Conservation (phyloP, 768 basidiomycete species). For the Pholiota conissans region DNA sequence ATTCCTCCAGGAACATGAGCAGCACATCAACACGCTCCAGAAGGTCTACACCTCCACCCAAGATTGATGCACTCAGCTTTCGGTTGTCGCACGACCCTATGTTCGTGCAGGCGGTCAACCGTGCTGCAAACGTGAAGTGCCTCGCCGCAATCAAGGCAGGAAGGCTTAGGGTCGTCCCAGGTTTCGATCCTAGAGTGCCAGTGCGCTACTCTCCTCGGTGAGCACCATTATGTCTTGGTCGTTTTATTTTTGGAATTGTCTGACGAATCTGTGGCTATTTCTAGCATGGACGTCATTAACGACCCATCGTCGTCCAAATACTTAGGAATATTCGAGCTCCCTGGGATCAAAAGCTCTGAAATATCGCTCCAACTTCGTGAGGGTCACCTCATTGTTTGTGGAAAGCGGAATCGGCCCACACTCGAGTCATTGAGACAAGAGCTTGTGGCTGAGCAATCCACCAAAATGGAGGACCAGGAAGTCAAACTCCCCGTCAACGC, state of each 20-base stretch:
- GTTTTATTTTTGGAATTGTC: not conserved
- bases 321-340: conserved; percentile 43
- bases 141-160: conserved; percentile 26
- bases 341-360: conserved; percentile 39
- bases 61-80: conserved; percentile 4
- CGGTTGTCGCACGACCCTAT: conserved; percentile 13
- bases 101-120: conserved; percentile 22
- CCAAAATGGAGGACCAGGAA: not conserved
- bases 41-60: not conserved
- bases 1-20: not conserved
- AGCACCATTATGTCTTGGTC: not conserved
- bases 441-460: not conserved
- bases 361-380: conserved; percentile 34
- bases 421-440: conserved; percentile 5
- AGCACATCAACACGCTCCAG: not conserved
- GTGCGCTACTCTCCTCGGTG: conserved; percentile 11
- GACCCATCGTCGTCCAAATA: conserved; percentile 33
- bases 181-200: conserved; percentile 8
- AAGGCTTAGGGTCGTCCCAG: conserved; percentile 20
- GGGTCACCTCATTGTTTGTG: conserved; percentile 33
- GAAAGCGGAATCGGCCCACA: conserved; percentile 29
- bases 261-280: conserved; percentile 5
- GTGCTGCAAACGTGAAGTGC: conserved; percentile 22
- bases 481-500: not conserved
- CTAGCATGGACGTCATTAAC: conserved; percentile 44